These are phyloP conservation scores for Penicillium sp. DNA, from an alignment of 2,329 filamentous ascomycete genomes.

Conservation along the genomic window DNA sequence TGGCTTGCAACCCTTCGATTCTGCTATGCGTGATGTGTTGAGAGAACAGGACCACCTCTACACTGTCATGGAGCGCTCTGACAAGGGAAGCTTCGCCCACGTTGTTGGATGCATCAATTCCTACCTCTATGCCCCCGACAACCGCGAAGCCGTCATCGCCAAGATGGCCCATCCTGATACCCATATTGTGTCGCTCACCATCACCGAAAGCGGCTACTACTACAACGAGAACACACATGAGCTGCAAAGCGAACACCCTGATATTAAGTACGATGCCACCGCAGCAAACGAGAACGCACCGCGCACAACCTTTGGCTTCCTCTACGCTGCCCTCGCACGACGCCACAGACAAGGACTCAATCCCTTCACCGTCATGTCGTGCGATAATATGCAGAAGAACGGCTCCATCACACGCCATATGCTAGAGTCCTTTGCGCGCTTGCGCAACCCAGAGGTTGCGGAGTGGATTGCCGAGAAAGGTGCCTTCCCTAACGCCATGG, in stretches of 20 bases:
- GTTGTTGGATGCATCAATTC: conserved; percentile 54
- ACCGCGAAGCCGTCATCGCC: conserved; percentile 52
- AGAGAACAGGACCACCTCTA: conserved; percentile 52
- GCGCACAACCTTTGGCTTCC: conserved; percentile 53
- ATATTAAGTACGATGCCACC: conserved; percentile 51
- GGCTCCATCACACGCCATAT: conserved; percentile 54
- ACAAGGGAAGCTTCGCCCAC: conserved; percentile 49
- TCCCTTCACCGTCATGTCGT: conserved; percentile 56
- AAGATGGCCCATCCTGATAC: conserved; percentile 58
- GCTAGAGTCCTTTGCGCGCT: conserved; percentile 51
- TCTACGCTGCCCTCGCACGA: conserved; percentile 51
- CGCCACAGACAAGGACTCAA: conserved; percentile 49
- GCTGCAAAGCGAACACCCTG: conserved; percentile 49
- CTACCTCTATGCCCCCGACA: conserved; percentile 53
- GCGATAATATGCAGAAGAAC: conserved; percentile 60
- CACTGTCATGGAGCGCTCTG: conserved; percentile 56
- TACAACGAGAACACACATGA: conserved; percentile 59
- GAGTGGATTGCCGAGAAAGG: conserved; percentile 51
- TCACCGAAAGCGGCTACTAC: conserved; percentile 58
- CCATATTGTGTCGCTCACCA: conserved; percentile 55
- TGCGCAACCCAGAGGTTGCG: conserved; percentile 49
- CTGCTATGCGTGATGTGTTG: conserved; percentile 52
- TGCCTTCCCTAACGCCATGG: conserved; percentile 56
- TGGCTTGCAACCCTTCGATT: conserved; percentile 52
- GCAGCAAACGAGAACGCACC: conserved; percentile 44